phyloP scores from a whole-genome alignment of 2,329 filamentous ascomycete genomes.

The Neurospora crassa region DNA sequence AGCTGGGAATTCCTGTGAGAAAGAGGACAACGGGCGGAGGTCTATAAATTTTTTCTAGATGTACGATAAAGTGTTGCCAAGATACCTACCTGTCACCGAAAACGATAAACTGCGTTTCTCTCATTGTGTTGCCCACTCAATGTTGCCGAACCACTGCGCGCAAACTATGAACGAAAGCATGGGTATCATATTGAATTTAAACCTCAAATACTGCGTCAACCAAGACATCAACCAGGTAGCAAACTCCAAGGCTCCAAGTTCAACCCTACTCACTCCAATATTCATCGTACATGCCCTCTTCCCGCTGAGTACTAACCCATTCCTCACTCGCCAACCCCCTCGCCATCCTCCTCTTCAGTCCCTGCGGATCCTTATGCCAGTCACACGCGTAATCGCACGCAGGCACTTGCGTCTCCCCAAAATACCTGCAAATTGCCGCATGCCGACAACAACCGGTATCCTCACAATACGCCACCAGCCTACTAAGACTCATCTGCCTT shows the following conservation, averaged over 20 bases:
- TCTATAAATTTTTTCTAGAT: background rate
- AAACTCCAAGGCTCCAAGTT: background rate
- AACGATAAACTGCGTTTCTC: background rate
- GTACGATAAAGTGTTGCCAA: background rate
- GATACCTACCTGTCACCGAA: background rate
- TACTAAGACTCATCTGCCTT: constrained; percentile 52
- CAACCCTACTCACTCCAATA: constrained; percentile 37
- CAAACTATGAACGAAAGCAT: background rate
- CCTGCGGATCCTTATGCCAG: constrained; percentile 59
- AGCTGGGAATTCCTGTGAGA: background rate
- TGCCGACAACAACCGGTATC: constrained; percentile 65
- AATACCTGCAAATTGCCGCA: constrained; percentile 63
- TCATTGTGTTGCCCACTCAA: background rate
- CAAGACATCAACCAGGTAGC: background rate
- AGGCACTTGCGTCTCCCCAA: constrained; percentile 53
- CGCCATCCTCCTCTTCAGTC: constrained; percentile 47
- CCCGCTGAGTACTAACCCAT: constrained; percentile 53
- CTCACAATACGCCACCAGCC: constrained; percentile 75
- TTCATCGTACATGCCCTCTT: constrained; percentile 46
- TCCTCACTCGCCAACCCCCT: constrained; percentile 50
- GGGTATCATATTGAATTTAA: constrained; percentile 7
- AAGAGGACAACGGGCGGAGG: background rate
- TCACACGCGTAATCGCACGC: constrained; percentile 69
- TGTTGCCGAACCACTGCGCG: background rate
- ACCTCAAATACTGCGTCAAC: background rate